Evolutionary conservation across 305 asterid genomes (phyloP).

Genomic region (Withania somnifera): DNA sequence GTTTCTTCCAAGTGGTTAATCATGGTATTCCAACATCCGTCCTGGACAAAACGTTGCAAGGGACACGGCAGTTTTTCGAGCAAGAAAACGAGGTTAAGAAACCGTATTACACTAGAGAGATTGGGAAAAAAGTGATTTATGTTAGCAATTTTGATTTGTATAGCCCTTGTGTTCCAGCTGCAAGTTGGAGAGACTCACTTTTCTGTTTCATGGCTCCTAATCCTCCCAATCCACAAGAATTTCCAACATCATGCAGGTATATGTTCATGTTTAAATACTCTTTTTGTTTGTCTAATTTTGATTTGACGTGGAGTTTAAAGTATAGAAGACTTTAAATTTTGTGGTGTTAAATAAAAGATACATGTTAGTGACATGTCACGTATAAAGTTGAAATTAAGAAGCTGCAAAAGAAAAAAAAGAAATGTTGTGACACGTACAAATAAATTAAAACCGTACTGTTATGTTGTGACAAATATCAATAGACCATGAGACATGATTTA

Average conservation of each 20-base stretch:
- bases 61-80: constrained; percentile 33
- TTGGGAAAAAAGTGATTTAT: constrained; percentile 19
- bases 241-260: constrained; percentile 29
- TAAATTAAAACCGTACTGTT: too few relatives aligned
- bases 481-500: too few relatives aligned
- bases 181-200: constrained; percentile 43
- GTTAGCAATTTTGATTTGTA: constrained; percentile 42
- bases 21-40: constrained; percentile 20
- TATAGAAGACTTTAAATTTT: too few relatives aligned
- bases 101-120: constrained; percentile 38
- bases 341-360: too few relatives aligned
- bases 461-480: too few relatives aligned
- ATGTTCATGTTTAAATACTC: too few relatives aligned
- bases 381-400: too few relatives aligned
- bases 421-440: too few relatives aligned
- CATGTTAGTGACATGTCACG: too few relatives aligned
- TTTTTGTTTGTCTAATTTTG: too few relatives aligned
- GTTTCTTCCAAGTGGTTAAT: constrained; percentile 44
- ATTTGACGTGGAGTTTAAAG: too few relatives aligned
- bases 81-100: constrained; percentile 35
- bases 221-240: constrained; percentile 16
- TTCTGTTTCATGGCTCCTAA: constrained; percentile 30
- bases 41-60: constrained; percentile 22
- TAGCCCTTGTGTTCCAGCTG: constrained; percentile 1
- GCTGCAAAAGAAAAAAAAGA: too few relatives aligned